Evolutionary conservation across 805 yeast genomes (phyloP).

Genomic region (Crinitomyces ghanaensis): DNA sequence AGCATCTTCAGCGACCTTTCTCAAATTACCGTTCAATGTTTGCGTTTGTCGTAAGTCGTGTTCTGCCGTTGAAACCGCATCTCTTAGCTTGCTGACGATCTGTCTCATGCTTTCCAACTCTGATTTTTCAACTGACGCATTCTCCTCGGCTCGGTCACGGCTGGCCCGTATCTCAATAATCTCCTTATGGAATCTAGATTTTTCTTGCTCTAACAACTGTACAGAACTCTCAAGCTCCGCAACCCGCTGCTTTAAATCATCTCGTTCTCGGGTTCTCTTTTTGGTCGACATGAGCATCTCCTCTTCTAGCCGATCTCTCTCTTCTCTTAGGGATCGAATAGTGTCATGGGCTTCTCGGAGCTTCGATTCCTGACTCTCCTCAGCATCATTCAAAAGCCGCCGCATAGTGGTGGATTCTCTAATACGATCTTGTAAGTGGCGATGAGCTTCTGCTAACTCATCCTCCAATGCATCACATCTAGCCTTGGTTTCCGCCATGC

Average conservation of each 20-base stretch:
- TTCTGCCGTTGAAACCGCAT: constrained; percentile 19
- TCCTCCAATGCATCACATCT: constrained; percentile 63
- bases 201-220: constrained; percentile 28
- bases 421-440: constrained; percentile 65
- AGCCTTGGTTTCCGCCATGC: constrained; percentile 51
- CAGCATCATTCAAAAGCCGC: constrained; percentile 54
- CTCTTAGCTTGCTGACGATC: constrained; percentile 9
- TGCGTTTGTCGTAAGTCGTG: constrained; percentile 20
- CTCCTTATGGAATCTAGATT: constrained; percentile 14
- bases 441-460: constrained; percentile 66
- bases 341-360: constrained; percentile 46
- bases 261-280: constrained; percentile 54
- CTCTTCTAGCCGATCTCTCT: constrained; percentile 47
- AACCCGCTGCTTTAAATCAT: constrained; percentile 41
- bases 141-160: constrained; percentile 19
- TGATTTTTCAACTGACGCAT: constrained; percentile 16
- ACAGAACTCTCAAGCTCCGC: constrained; percentile 30
- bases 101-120: constrained; percentile 20
- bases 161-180: constrained; percentile 15
- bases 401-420: constrained; percentile 69
- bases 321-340: constrained; percentile 43
- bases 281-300: constrained; percentile 39
- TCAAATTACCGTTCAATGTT: constrained; percentile 23
- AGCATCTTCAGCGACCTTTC: constrained; percentile 26
- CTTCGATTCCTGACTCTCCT: constrained; percentile 42